phyloP scores from a whole-genome alignment of 331 rosid species.

The Rhamnella rubrinervis region DNA sequence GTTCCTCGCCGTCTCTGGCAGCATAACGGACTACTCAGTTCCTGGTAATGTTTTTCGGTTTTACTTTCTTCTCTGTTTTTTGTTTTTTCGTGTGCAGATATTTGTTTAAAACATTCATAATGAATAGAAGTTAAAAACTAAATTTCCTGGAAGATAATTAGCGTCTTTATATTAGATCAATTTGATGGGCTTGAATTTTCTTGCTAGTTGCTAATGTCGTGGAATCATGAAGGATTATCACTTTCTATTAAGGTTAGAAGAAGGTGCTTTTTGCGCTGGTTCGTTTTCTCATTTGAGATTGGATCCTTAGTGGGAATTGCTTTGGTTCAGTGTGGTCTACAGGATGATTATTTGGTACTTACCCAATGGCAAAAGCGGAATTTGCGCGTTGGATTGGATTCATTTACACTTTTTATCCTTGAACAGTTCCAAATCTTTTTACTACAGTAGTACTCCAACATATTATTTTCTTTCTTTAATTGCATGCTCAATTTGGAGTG shows the following conservation, averaged over 20 bases:
- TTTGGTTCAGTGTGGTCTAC: background rate
- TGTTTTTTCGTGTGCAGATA: background rate
- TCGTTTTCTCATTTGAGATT: too few relatives aligned
- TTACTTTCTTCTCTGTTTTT: background rate
- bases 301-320: background rate
- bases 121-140: too few relatives aligned
- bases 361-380: too few relatives aligned
- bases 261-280: too few relatives aligned
- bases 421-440: background rate
- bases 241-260: too few relatives aligned
- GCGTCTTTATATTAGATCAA: too few relatives aligned
- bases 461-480: background rate
- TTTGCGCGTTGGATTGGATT: background rate
- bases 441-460: background rate
- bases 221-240: too few relatives aligned
- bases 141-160: too few relatives aligned
- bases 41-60: constrained; percentile 36
- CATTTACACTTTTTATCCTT: background rate
- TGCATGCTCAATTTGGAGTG: constrained; percentile 10
- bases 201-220: too few relatives aligned
- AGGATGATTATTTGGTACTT: background rate
- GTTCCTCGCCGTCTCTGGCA: constrained; percentile 32
- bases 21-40: constrained; percentile 24
- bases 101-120: background rate
- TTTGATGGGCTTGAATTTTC: too few relatives aligned